Evolutionary conservation across 2,329 filamentous ascomycete genomes (phyloP).

Genomic region (Moelleriella libera): DNA sequence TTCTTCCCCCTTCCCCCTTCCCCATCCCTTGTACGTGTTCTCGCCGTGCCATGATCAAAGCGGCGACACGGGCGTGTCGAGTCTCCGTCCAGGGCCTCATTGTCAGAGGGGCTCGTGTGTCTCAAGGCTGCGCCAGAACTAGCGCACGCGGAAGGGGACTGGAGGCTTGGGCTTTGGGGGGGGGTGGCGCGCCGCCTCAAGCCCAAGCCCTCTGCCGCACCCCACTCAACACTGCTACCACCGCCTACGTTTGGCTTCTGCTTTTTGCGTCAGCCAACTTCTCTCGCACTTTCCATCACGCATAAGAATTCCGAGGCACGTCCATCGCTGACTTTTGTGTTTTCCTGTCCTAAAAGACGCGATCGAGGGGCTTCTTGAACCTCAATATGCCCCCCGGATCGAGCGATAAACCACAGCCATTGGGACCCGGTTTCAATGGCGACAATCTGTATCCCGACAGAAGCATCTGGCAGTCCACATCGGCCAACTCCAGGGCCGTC

Average conservation of each 20-base stretch:
- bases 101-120: conserved; percentile 23
- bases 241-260: neutral
- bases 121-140: conserved; percentile 19
- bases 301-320: too few relatives aligned
- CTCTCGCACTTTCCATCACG: neutral
- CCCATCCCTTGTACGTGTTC: conserved; percentile 2
- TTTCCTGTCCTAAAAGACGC: conserved; percentile 12
- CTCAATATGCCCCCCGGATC: conserved; percentile 21
- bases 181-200: conserved; percentile 4
- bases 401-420: conserved; percentile 16
- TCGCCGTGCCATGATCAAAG: conserved; percentile 4
- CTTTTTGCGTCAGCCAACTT: neutral
- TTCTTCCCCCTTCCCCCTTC: neutral
- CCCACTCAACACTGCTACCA: conserved; percentile 1
- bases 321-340: neutral
- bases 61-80: neutral
- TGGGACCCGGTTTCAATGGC: conserved; percentile 24
- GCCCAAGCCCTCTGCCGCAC: conserved; percentile 1
- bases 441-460: conserved; percentile 20
- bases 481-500: conserved; percentile 26
- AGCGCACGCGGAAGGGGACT: conserved; percentile 9
- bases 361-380: conserved; percentile 22
- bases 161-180: conserved; percentile 4
- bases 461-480: conserved; percentile 25
- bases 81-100: conserved; percentile 9